Conservation (phyloP, 2,329 filamentous ascomycete species). For the Colletotrichum navitas region DNA sequence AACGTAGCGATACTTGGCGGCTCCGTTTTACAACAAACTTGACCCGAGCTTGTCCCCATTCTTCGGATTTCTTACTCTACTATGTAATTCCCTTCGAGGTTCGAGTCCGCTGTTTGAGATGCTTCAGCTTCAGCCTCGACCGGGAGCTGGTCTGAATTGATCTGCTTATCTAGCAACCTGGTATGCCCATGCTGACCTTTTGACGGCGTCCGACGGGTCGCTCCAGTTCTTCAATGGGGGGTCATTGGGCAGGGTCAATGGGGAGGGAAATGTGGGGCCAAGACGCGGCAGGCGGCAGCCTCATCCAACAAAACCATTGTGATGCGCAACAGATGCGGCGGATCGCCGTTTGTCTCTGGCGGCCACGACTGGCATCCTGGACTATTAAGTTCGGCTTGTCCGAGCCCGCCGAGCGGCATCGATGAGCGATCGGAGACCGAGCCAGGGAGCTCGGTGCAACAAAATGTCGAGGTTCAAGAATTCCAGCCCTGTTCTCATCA, state of each 20-base stretch:
- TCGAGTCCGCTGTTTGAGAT: background rate
- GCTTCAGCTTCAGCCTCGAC: slow-evolving; percentile 23
- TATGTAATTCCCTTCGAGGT: background rate
- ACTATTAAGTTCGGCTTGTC: background rate
- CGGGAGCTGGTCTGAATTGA: background rate
- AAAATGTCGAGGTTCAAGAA: slow-evolving; percentile 6
- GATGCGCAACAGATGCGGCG: slow-evolving; percentile 29
- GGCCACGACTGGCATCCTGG: background rate
- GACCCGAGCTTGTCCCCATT: slow-evolving; percentile 26
- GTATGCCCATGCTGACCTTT: slow-evolving; percentile 34
- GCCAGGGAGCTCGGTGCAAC: slow-evolving; percentile 10
- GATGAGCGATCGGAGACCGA: slow-evolving; percentile 19
- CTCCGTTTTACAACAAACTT: background rate
- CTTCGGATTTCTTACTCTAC: background rate
- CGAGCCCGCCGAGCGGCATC: slow-evolving; percentile 12
- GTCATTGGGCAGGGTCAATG: background rate
- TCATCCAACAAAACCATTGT: slow-evolving; percentile 35
- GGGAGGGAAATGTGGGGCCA: slow-evolving; percentile 7
- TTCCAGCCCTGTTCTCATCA: slow-evolving; percentile 30
- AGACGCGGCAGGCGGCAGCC: slow-evolving; percentile 1
- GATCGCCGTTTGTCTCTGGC: slow-evolving; percentile 23
- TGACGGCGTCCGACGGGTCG: slow-evolving; percentile 15
- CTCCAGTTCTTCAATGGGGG: slow-evolving; percentile 26
- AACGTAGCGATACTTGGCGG: slow-evolving; percentile 30
- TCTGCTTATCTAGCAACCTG: background rate